A percentile compares a stretch with the other conserved stretches of the same genome.
These are phyloP conservation scores for Begonia masoniana DNA, from an alignment of 306 rosid genomes.

Conservation along the genomic window DNA sequence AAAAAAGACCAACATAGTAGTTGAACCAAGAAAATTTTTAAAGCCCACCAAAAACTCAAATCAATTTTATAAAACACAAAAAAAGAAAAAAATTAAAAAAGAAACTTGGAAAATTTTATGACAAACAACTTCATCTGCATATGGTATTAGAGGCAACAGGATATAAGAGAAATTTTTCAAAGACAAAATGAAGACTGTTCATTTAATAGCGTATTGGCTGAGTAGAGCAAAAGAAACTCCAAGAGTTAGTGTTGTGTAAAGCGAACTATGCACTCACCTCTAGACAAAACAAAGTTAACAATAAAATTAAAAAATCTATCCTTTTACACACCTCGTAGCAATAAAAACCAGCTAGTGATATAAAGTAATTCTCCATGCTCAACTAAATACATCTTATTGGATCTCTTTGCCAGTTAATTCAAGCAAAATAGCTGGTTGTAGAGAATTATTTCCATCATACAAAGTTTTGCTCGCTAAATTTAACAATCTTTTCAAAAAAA, in stretches of 20 bases:
- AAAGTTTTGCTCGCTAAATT: conserved; percentile 46
- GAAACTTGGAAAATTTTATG: too few relatives aligned
- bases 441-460: conserved; percentile 21
- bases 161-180: too few relatives aligned
- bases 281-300: neutral
- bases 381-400: conserved; percentile 51
- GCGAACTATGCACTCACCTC: neutral
- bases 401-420: conserved; percentile 52
- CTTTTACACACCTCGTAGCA: conserved; percentile 41
- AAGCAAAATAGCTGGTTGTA: conserved; percentile 31
- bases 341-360: conserved; percentile 50
- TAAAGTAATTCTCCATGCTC: conserved; percentile 67
- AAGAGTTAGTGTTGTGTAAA: too few relatives aligned
- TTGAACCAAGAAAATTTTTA: too few relatives aligned
- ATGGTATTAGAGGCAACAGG: too few relatives aligned
- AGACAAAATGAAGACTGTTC: too few relatives aligned
- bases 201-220: neutral
- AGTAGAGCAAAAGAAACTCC: neutral
- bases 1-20: too few relatives aligned
- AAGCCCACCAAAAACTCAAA: too few relatives aligned
- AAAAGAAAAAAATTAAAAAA: too few relatives aligned
- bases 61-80: too few relatives aligned
- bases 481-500: conserved; percentile 33
- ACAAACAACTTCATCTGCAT: too few relatives aligned
- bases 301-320: neutral